phyloP scores from a whole-genome alignment of 176 grass and related monocot genomes.

The sorghum (Sorghum bicolor) region DNA sequence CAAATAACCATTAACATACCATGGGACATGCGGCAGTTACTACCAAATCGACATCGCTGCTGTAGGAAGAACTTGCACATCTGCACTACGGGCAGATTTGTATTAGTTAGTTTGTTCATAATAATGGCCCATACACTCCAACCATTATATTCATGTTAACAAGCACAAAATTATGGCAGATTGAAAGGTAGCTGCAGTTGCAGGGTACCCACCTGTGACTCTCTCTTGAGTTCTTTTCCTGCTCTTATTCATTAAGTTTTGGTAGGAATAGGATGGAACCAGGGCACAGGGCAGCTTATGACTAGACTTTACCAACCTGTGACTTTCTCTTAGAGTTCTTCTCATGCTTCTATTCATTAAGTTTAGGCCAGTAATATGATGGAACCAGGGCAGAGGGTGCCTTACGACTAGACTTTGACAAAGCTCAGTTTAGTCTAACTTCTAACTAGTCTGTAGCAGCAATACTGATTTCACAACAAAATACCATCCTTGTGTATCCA shows the following conservation, averaged over 20 bases:
- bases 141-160: conserved; percentile 27
- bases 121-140: not conserved
- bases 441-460: not conserved
- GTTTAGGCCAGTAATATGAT: not conserved
- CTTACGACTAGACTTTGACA: not conserved
- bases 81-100: conserved; percentile 60
- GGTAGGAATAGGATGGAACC: not conserved
- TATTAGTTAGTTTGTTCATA: conserved; percentile 50
- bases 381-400: not conserved
- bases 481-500: not conserved
- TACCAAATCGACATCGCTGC: conserved; percentile 95
- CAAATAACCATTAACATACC: conserved; percentile 66
- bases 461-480: not conserved
- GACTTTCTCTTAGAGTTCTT: not conserved
- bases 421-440: not conserved
- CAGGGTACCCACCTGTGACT: conserved; percentile 13
- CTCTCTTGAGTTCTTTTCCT: not conserved
- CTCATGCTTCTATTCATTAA: not conserved
- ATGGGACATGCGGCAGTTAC: conserved; percentile 94
- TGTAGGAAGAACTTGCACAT: conserved; percentile 99
- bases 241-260: not conserved
- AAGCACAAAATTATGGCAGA: conserved; percentile 10
- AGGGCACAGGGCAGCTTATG: not conserved
- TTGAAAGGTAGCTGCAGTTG: not conserved
- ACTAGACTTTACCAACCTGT: conserved; percentile 9